phyloP scores from a whole-genome alignment of 805 yeast species.

The Barnettozyma wickerhamii region DNA sequence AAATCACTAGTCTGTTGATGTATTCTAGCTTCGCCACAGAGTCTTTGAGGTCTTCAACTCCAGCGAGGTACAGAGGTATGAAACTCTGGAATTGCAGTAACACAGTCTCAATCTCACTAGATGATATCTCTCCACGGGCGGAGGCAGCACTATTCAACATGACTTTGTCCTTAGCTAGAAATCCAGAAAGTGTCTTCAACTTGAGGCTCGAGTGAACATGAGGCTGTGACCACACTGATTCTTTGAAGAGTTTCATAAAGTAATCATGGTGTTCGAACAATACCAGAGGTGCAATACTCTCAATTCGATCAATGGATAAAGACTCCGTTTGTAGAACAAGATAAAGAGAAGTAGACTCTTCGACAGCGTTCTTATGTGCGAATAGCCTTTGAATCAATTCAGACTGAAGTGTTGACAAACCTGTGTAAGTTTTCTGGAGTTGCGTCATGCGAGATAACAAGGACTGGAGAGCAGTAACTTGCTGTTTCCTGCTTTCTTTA shows the following conservation, averaged over 20 bases:
- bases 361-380: neutral
- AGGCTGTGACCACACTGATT: constrained; percentile 4
- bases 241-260: neutral
- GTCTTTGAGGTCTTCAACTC: neutral
- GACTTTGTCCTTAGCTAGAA: constrained; percentile 3
- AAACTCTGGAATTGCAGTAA: constrained; percentile 2
- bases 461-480: no score
- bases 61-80: constrained; percentile 6
- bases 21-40: constrained; percentile 9
- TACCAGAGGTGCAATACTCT: neutral
- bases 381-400: no score
- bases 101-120: neutral
- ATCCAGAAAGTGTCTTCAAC: constrained; percentile 1
- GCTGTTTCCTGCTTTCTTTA: no score
- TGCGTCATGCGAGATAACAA: no score
- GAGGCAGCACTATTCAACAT: neutral
- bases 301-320: constrained; percentile 1
- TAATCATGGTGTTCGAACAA: neutral
- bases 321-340: constrained; percentile 11
- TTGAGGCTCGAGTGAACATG: neutral
- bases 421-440: no score
- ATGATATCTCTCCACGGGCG: neutral
- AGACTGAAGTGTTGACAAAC: neutral
- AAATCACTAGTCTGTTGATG: constrained; percentile 13
- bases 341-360: neutral